phyloP scores from a whole-genome alignment of 371 early-diverging fungal genomes.

The Umbelopsis sp. region DNA sequence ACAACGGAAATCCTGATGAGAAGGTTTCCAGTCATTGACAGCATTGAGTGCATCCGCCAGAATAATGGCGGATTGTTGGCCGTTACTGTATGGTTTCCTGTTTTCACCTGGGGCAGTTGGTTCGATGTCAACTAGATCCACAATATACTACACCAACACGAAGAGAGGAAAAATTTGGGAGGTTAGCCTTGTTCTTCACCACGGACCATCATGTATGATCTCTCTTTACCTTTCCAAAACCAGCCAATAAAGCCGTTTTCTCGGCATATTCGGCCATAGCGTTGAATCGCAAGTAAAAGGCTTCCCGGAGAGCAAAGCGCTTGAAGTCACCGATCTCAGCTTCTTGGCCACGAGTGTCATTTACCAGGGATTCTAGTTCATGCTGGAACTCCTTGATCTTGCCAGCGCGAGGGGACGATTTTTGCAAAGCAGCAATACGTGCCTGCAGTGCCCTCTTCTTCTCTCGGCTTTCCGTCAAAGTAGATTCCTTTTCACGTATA shows the following conservation, averaged over 20 bases:
- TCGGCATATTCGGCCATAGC: conserved; percentile 41
- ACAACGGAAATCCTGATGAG: conserved; percentile 22
- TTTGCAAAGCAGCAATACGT: conserved; percentile 28
- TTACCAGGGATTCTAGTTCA: conserved; percentile 20
- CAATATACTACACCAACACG: conserved; percentile 21
- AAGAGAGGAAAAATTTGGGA: background rate
- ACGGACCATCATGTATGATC: too few species aligned
- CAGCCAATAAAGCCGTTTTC: conserved; percentile 35
- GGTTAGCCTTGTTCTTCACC: too few species aligned
- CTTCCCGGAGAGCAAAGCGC: conserved; percentile 35
- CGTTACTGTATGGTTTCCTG: conserved; percentile 20
- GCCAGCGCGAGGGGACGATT: conserved; percentile 27
- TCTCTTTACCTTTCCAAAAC: conserved; percentile 31
- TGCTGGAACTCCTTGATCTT: conserved; percentile 32
- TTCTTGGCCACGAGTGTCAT: conserved; percentile 23
- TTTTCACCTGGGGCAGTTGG: conserved; percentile 23
- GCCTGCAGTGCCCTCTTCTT: conserved; percentile 27
- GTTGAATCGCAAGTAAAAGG: conserved; percentile 42
- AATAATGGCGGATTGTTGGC: conserved; percentile 20
- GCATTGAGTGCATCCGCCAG: conserved; percentile 23
- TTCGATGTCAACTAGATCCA: conserved; percentile 34
- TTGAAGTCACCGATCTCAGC: conserved; percentile 34
- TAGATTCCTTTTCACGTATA: conserved; percentile 33
- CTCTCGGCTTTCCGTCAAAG: conserved; percentile 24
- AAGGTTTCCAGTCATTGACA: conserved; percentile 25